Conservation (phyloP, 1,284 basidiomycete genomes). For the Fomitopsis pinicola region DNA sequence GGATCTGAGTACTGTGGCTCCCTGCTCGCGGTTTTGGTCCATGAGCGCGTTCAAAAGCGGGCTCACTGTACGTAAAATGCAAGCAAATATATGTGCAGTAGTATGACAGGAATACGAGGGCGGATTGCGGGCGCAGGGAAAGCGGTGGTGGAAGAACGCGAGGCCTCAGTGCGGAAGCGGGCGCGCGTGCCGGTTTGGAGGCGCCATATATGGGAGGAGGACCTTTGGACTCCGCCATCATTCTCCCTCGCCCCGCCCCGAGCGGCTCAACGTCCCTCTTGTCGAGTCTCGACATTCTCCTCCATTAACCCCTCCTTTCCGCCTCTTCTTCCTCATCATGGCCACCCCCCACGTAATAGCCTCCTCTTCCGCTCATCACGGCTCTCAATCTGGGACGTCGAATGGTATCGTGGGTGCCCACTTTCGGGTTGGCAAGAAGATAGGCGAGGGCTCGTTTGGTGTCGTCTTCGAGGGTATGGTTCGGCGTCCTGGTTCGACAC, state of each 20-base stretch:
- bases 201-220: not conserved
- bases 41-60: too few relatives aligned
- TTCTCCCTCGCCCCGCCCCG: slow-evolving; percentile 1
- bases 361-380: slow-evolving; percentile 63
- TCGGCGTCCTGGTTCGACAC: not conserved
- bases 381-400: slow-evolving; percentile 52
- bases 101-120: too few relatives aligned
- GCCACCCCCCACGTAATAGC: slow-evolving; percentile 75
- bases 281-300: slow-evolving; percentile 6
- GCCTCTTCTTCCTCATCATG: slow-evolving; percentile 37
- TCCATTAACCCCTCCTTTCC: slow-evolving; percentile 20
- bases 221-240: slow-evolving; percentile 1
- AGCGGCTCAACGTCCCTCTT: slow-evolving; percentile 1
- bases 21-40: too few relatives aligned
- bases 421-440: slow-evolving; percentile 82
- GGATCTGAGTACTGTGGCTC: too few relatives aligned
- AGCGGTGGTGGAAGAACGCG: not conserved
- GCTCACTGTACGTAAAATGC: too few relatives aligned
- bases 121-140: not conserved
- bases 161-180: not conserved
- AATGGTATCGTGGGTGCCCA: slow-evolving; percentile 73
- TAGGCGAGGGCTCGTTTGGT: slow-evolving; percentile 83
- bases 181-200: not conserved
- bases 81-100: too few relatives aligned
- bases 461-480: slow-evolving; percentile 74